phyloP scores from a whole-genome alignment of 2,329 filamentous ascomycete species.

The Lachnellula hyalina region DNA sequence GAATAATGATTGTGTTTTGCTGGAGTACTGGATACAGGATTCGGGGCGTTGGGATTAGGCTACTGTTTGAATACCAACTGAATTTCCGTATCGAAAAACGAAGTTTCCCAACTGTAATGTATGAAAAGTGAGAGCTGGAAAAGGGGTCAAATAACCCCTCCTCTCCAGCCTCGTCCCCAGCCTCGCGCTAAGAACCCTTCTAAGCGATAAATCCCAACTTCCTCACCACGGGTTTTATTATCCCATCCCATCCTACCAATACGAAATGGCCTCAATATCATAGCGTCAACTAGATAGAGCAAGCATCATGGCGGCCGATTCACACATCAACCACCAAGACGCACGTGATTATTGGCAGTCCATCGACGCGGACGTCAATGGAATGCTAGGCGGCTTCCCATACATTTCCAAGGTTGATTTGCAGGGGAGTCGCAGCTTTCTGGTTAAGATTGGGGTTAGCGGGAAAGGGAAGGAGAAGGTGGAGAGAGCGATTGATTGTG shows the following conservation, averaged over 20 bases:
- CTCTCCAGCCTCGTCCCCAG: neutral
- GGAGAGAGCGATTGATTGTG: conserved; percentile 34
- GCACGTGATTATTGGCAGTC: conserved; percentile 43
- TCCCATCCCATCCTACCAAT: neutral
- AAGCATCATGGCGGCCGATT: conserved; percentile 12
- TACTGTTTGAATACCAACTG: neutral
- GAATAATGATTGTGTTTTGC: conserved; percentile 22
- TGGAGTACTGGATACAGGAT: conserved; percentile 3
- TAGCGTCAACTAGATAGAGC: neutral
- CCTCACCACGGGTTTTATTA: neutral
- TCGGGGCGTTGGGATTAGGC: neutral
- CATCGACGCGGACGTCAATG: conserved; percentile 52
- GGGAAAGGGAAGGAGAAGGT: conserved; percentile 30
- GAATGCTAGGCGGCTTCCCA: conserved; percentile 75
- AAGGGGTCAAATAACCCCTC: neutral
- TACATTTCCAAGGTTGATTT: conserved; percentile 66
- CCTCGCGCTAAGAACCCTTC: neutral
- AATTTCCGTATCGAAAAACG: neutral
- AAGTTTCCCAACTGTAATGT: neutral
- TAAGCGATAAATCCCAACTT: neutral
- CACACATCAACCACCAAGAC: conserved; percentile 28
- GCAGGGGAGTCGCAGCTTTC: conserved; percentile 62
- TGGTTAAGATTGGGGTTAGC: conserved; percentile 55
- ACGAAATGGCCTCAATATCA: neutral
- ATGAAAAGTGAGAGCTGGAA: neutral